A percentile compares a stretch with the other conserved stretches of the same genome.
Evolutionary conservation across 2,329 filamentous ascomycete species (phyloP).

Genomic region (Knufia fluminis): DNA sequence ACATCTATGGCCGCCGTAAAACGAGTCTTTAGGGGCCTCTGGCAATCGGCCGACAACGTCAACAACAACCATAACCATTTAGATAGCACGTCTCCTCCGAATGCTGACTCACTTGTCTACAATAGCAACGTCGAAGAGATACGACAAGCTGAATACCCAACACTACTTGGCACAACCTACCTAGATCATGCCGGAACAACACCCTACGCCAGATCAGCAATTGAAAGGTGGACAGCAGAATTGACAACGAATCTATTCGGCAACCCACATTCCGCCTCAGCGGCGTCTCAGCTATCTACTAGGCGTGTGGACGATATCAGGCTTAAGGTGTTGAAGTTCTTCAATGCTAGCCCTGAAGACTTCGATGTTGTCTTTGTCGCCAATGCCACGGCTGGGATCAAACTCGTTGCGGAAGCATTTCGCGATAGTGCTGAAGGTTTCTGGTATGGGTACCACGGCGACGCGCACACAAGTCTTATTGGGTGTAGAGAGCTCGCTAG

Average conservation of each 20-base stretch:
- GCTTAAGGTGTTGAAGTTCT: constrained; percentile 61
- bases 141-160: constrained; percentile 40
- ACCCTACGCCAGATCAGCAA: constrained; percentile 65
- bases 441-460: constrained; percentile 71
- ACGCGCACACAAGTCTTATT: constrained; percentile 78
- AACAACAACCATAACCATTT: not conserved
- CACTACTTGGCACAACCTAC: constrained; percentile 56
- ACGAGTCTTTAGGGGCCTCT: not conserved
- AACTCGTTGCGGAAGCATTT: constrained; percentile 72
- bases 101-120: constrained; percentile 25
- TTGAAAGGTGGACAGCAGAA: constrained; percentile 70
- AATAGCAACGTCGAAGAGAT: constrained; percentile 40
- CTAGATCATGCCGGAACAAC: constrained; percentile 96
- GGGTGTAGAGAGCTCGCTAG: constrained; percentile 66
- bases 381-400: constrained; percentile 86
- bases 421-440: constrained; percentile 62
- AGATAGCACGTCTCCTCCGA: not conserved
- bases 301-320: constrained; percentile 67
- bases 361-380: constrained; percentile 88
- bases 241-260: constrained; percentile 73
- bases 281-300: constrained; percentile 68
- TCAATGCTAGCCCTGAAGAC: constrained; percentile 68
- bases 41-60: not conserved
- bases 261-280: constrained; percentile 83
- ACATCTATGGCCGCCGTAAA: not conserved